phyloP scores from a whole-genome alignment of 495 filamentous ascomycete species.

The Jackrogersella minutella region DNA sequence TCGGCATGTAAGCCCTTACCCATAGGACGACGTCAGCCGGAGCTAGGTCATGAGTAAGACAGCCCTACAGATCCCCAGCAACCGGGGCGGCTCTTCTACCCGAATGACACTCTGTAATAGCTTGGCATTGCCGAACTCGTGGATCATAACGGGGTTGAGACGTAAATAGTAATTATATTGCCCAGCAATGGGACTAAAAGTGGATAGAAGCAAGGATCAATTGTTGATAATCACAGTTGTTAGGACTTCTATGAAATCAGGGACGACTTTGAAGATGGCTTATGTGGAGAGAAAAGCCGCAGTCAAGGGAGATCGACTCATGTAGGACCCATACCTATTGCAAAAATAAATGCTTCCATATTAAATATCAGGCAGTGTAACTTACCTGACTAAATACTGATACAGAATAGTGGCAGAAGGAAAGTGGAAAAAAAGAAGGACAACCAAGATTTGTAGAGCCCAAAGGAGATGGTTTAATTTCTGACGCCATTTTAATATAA shows the following conservation, averaged over 20 bases:
- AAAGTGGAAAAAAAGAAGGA: not conserved
- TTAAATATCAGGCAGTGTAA: not conserved
- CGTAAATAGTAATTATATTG: slow-evolving; percentile 5
- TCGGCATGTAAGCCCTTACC: not conserved
- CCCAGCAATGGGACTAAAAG: slow-evolving; percentile 2
- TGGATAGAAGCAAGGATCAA: slow-evolving; percentile 12
- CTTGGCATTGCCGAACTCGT: slow-evolving; percentile 31
- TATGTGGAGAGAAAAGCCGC: not conserved
- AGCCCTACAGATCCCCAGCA: slow-evolving; percentile 15
- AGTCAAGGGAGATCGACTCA: not conserved
- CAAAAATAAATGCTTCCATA: not conserved
- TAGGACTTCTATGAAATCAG: slow-evolving; percentile 20
- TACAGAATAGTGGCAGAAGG: slow-evolving; percentile 3
- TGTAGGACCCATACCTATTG: not conserved
- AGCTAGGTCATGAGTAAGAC: not conserved
- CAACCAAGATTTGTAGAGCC: too few relatives aligned
- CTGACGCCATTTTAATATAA: not conserved
- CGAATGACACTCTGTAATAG: slow-evolving; percentile 8
- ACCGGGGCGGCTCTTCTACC: slow-evolving; percentile 16
- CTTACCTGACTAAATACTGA: not conserved
- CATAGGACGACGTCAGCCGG: not conserved
- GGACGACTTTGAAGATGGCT: not conserved
- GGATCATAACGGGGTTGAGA: slow-evolving; percentile 17
- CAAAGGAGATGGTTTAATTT: not conserved
- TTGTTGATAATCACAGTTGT: not conserved